Conservation (phyloP, 2,329 filamentous ascomycete species). For the Talaromyces funiculosus region DNA sequence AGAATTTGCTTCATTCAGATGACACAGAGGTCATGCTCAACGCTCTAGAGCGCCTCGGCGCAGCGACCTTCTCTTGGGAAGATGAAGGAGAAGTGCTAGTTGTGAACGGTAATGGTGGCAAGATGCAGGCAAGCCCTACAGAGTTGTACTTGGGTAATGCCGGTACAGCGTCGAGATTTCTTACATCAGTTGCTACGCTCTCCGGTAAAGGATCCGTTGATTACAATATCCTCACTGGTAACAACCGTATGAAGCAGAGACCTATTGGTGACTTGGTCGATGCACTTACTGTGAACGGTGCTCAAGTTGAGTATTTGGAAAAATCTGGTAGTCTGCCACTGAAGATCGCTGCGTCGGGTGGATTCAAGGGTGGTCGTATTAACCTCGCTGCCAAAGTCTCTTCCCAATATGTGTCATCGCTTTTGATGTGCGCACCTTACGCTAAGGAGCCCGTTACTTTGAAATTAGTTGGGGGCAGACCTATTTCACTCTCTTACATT, state of each 20-base stretch:
- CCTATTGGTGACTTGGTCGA: slow-evolving; percentile 92
- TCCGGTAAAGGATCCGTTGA: slow-evolving; percentile 60
- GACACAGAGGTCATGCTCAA: slow-evolving; percentile 97
- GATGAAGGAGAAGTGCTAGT: slow-evolving; percentile 87
- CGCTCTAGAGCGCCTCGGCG: slow-evolving; percentile 76
- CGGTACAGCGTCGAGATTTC: slow-evolving; percentile 88
- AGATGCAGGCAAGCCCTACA: slow-evolving; percentile 66
- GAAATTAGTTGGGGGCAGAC: slow-evolving; percentile 88
- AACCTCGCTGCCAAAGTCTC: slow-evolving; percentile 92
- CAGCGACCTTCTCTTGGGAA: slow-evolving; percentile 88
- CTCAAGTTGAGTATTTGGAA: slow-evolving; percentile 80
- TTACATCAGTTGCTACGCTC: slow-evolving; percentile 85
- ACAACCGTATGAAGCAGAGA: slow-evolving; percentile 90
- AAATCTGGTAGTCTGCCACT: slow-evolving; percentile 78
- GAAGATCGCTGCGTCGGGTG: slow-evolving; percentile 72
- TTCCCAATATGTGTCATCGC: slow-evolving; percentile 97
- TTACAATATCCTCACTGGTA: slow-evolving; percentile 81
- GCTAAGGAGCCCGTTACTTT: slow-evolving; percentile 90
- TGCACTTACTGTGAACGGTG: slow-evolving; percentile 78
- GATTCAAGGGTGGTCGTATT: slow-evolving; percentile 79
- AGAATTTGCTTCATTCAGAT: slow-evolving; percentile 89
- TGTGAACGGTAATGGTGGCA: slow-evolving; percentile 84
- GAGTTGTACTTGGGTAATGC: slow-evolving; percentile 93
- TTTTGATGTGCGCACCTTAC: slow-evolving; percentile 95
- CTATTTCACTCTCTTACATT: slow-evolving; percentile 94